These are phyloP conservation scores for Phytophthora pini DNA, from an alignment of 352 stramenopile genomes.

Conservation along the genomic window DNA sequence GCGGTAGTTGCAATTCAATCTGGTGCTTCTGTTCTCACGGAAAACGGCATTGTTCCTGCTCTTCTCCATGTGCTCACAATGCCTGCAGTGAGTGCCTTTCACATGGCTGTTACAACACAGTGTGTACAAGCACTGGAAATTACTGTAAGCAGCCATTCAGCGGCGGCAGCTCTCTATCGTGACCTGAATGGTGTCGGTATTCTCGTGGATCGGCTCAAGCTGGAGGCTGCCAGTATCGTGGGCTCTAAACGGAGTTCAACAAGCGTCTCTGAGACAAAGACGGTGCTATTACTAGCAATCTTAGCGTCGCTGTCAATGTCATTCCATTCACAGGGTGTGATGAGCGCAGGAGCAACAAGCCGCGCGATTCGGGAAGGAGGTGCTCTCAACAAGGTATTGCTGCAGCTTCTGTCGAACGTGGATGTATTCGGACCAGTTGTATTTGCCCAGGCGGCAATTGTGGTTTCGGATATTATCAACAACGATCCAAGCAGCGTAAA, in stretches of 20 bases:
- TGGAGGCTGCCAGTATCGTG: conserved; percentile 54
- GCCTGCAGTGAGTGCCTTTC: conserved; percentile 57
- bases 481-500: conserved; percentile 96
- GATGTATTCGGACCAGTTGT: conserved; percentile 93
- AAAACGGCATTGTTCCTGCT: conserved; percentile 84
- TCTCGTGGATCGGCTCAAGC: conserved; percentile 76
- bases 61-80: conserved; percentile 82
- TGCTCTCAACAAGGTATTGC: conserved; percentile 88
- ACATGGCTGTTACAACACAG: conserved; percentile 77
- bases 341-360: conserved; percentile 86
- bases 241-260: conserved; percentile 11
- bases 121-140: conserved; percentile 86
- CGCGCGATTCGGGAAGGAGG: conserved; percentile 89
- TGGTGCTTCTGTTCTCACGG: conserved; percentile 77
- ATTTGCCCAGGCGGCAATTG: conserved; percentile 90
- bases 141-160: conserved; percentile 77
- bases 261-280: conserved; percentile 59
- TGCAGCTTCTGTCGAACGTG: conserved; percentile 91
- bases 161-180: conserved; percentile 75
- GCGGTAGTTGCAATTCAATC: conserved; percentile 80
- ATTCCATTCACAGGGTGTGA: conserved; percentile 89
- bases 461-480: conserved; percentile 98
- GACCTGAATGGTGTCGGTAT: conserved; percentile 89
- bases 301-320: conserved; percentile 84
- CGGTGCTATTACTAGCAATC: conserved; percentile 70